Evolutionary conservation across 371 early-diverging fungal species (phyloP).

Genomic region (Mucor racemosus): DNA sequence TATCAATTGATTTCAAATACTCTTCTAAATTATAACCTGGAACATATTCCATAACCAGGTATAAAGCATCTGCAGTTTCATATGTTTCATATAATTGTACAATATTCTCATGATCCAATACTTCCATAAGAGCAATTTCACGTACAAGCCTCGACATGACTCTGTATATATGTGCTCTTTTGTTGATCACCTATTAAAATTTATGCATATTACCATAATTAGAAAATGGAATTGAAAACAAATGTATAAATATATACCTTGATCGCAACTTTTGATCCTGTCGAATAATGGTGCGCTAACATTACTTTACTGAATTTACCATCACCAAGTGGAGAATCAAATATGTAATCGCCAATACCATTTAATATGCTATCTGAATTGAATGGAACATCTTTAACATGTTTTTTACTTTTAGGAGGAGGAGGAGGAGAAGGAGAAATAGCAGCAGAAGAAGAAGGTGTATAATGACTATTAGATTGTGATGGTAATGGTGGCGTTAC

Average conservation of each 20-base stretch:
- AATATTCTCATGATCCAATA: slow-evolving; percentile 84
- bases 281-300: slow-evolving; percentile 77
- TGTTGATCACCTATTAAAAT: slow-evolving; percentile 74
- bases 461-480: background rate
- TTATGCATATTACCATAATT: slow-evolving; percentile 13
- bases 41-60: slow-evolving; percentile 72
- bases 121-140: slow-evolving; percentile 88
- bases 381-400: slow-evolving; percentile 26
- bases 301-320: slow-evolving; percentile 93
- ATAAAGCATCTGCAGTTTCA: slow-evolving; percentile 83
- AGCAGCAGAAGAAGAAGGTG: background rate
- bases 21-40: slow-evolving; percentile 63
- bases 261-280: slow-evolving; percentile 61
- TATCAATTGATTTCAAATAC: slow-evolving; percentile 55
- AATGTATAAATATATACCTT: slow-evolving; percentile 43
- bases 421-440: slow-evolving; percentile 6
- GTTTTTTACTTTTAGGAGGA: slow-evolving; percentile 13
- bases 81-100: slow-evolving; percentile 90
- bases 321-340: slow-evolving; percentile 80
- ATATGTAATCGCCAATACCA: slow-evolving; percentile 79
- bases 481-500: slow-evolving; percentile 6
- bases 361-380: slow-evolving; percentile 67
- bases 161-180: slow-evolving; percentile 79
- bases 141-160: slow-evolving; percentile 82
- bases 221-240: background rate